phyloP scores from a whole-genome alignment of 805 yeast species.

The Starmerella roubikii region DNA sequence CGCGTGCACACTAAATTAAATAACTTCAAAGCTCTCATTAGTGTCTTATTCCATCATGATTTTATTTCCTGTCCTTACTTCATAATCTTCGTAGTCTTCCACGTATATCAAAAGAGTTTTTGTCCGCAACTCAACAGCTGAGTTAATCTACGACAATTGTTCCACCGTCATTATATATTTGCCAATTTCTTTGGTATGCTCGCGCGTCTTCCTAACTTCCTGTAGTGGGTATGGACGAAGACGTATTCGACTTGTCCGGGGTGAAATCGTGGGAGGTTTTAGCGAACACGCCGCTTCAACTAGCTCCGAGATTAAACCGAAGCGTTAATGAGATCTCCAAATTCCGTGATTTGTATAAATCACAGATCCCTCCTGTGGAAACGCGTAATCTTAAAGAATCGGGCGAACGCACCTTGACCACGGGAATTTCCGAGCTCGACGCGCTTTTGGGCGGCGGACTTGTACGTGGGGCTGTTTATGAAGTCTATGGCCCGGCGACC shows the following conservation, averaged over 20 bases:
- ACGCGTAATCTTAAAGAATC: no score
- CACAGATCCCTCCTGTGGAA: not conserved
- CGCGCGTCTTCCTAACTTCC: no score
- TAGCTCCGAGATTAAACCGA: slow-evolving; percentile 5
- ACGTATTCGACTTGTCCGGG: slow-evolving; percentile 2
- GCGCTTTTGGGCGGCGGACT: slow-evolving; percentile 42
- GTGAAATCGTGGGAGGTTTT: slow-evolving; percentile 11
- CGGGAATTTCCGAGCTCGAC: slow-evolving; percentile 44
- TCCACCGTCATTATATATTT: no score
- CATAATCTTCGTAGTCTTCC: no score
- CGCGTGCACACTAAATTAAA: no score
- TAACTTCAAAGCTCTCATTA: no score
- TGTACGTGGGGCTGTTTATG: slow-evolving; percentile 44
- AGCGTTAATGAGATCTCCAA: slow-evolving; percentile 9
- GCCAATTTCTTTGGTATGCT: no score
- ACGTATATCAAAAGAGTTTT: no score
- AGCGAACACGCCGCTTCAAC: not conserved
- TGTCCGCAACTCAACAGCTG: no score
- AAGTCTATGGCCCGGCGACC: slow-evolving; percentile 72
- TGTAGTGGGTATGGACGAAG: not conserved
- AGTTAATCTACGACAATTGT: no score
- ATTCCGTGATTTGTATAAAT: slow-evolving; percentile 3
- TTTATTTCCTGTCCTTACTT: no score
- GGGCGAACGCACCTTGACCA: slow-evolving; percentile 8
- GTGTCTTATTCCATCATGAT: no score